Base-by-base conservation (phyloP, 805 yeast genomes). In the Sugiyamaella floridensis region DNA sequence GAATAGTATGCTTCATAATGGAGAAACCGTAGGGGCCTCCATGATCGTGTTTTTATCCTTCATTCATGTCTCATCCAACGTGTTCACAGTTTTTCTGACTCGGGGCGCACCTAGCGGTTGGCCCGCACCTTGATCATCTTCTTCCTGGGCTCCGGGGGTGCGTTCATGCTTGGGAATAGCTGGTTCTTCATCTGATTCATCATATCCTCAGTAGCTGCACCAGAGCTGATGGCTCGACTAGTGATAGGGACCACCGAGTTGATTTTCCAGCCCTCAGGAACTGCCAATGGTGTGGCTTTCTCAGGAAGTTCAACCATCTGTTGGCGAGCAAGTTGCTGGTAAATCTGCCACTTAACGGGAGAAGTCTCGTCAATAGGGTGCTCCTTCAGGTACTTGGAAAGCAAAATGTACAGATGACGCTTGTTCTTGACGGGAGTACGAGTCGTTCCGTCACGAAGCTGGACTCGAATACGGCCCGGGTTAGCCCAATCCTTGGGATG, bases 401-500 rank as follows among this genome's bases (percentile, higher is more conserved):
- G 74, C 40, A 75, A 74, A 29, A 74, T 73, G 67, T 86, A 71
- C 46, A 92, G 68, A 47, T 80, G 81, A 60, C 95, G 80, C 66
- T 90, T 89, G 56, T 77, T 79, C 50, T 67, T 68, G 40, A 72
- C 49, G 29, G 45, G 28, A 37, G 22, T 45, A 32, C 58, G 41
- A 48, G 55, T 49, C 10, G 54, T 49, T 12, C 70, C 72, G 10
- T 67, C 60, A 62, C 81, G 84, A 42, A 88, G 59, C 45, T 81
- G 72, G 19, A 89, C 85, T 59, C 96, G 80, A 37, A 93, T 90
- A 63, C 98, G 78, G n/a, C 99, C 99, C 4, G 97, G 95, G 65
- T 92, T 92, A 59, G 98, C 95, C 78, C 85, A 93, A 70, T 92
- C 98, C 68, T 90, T 96, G 11, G 98, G 98, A 70, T 92, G 99